phyloP scores from a whole-genome alignment of 257 asterid species.

The Solanum chmielewskii region DNA sequence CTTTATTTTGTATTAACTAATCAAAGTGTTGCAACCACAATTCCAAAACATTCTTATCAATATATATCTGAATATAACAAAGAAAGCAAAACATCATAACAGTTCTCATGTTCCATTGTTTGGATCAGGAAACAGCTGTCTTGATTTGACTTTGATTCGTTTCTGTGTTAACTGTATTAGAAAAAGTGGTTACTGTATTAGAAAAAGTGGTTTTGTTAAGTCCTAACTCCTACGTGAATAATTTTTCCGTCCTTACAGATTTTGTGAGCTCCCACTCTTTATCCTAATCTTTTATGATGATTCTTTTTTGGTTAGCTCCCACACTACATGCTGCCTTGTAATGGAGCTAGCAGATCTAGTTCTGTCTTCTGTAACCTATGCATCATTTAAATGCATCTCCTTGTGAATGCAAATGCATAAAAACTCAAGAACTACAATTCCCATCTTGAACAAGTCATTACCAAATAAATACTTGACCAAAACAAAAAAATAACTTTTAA shows the following conservation, averaged over 20 bases:
- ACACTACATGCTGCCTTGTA: background rate
- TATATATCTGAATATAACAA: background rate
- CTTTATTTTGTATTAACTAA: background rate
- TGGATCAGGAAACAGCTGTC: background rate
- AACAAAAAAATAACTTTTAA: background rate
- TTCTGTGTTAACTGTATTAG: background rate
- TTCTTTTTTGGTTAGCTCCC: background rate
- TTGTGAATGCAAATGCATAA: background rate
- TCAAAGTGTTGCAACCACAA: background rate
- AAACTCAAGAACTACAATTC: background rate
- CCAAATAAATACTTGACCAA: background rate
- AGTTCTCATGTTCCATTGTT: background rate
- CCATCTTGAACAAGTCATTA: background rate
- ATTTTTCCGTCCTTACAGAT: background rate
- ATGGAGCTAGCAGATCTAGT: background rate
- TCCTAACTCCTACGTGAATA: background rate
- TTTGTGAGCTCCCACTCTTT: background rate
- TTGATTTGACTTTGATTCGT: background rate
- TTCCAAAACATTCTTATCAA: background rate
- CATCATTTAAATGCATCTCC: background rate
- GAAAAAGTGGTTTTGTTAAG: background rate
- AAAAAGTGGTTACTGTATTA: background rate
- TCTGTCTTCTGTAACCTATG: background rate
- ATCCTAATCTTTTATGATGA: background rate
- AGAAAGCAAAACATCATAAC: background rate